Evolutionary conservation across 345 rosid species (phyloP).

Genomic region (Eucalyptus globulus): DNA sequence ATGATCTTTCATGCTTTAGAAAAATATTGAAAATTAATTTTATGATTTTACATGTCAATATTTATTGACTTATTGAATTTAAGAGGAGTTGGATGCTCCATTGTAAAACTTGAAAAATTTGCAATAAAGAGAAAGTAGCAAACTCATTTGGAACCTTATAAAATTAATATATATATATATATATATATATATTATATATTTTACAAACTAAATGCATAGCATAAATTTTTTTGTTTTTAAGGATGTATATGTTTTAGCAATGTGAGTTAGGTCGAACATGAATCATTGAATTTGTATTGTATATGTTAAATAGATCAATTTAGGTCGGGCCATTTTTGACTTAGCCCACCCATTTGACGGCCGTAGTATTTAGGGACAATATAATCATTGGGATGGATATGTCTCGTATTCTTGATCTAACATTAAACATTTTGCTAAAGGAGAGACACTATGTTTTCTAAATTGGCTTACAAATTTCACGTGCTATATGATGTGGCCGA

Average conservation of each 20-base stretch:
- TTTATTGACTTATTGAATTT: background rate
- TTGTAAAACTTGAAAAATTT: background rate
- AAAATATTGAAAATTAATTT: too few species aligned
- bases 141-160: background rate
- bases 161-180: too few species aligned
- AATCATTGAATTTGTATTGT: background rate
- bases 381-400: background rate
- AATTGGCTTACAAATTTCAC: background rate
- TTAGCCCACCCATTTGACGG: background rate
- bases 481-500: background rate
- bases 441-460: background rate
- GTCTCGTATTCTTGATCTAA: background rate
- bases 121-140: background rate
- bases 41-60: too few species aligned
- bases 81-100: background rate
- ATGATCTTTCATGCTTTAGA: background rate
- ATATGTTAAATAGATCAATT: too few species aligned
- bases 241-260: too few species aligned
- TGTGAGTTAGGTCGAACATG: rapidly evolving
- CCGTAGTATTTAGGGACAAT: background rate
- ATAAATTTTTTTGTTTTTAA: too few species aligned
- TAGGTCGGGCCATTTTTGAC: too few species aligned
- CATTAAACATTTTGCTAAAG: background rate
- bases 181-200: too few species aligned
- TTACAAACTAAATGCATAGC: background rate